A percentile compares a stretch with the other conserved stretches of the same genome.
Conservation (phyloP, 2,329 filamentous ascomycete species). For the Leptographium lundbergii region DNA sequence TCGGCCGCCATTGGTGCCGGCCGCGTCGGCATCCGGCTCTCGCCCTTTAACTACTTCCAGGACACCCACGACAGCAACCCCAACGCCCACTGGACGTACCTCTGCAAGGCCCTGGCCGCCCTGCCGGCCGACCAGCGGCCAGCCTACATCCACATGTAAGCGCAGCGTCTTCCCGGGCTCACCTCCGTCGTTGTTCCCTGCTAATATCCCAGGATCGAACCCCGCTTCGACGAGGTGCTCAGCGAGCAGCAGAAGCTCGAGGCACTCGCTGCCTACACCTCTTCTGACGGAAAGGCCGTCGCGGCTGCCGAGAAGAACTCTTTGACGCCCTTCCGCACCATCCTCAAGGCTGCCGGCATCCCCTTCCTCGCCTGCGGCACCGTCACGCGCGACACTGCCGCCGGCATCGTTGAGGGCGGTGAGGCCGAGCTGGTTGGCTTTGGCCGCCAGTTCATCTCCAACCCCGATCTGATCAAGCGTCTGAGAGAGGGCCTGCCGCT, state of each 20-base stretch:
- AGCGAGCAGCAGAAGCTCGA: slow-evolving; percentile 24
- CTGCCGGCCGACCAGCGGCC: not conserved
- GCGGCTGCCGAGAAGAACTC: slow-evolving; percentile 5
- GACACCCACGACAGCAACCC: slow-evolving; percentile 46
- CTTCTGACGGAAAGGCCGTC: not conserved
- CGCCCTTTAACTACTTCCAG: slow-evolving; percentile 43
- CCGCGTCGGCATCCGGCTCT: slow-evolving; percentile 39
- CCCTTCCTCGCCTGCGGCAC: slow-evolving; percentile 19
- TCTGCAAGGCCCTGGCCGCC: slow-evolving; percentile 15
- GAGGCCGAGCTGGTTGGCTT: slow-evolving; percentile 21
- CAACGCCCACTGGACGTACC: slow-evolving; percentile 43
- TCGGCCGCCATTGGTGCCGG: slow-evolving; percentile 36
- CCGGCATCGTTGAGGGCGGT: slow-evolving; percentile 14
- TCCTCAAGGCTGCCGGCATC: slow-evolving; percentile 35
- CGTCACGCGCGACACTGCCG: slow-evolving; percentile 14
- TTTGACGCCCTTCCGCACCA: slow-evolving; percentile 7
- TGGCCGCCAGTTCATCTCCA: slow-evolving; percentile 30
- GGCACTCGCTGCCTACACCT: slow-evolving; percentile 36
- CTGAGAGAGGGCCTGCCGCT: slow-evolving; percentile 23
- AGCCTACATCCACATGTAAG: slow-evolving; percentile 7
- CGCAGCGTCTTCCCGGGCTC: not conserved
- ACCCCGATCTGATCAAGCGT: slow-evolving; percentile 30
- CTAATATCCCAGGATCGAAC: slow-evolving; percentile 4
- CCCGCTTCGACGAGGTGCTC: slow-evolving; percentile 11
- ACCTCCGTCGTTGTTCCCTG: too few relatives aligned